Conservation (phyloP, 192 early-diverging fungal species). For the Entomortierella parvispora region DNA sequence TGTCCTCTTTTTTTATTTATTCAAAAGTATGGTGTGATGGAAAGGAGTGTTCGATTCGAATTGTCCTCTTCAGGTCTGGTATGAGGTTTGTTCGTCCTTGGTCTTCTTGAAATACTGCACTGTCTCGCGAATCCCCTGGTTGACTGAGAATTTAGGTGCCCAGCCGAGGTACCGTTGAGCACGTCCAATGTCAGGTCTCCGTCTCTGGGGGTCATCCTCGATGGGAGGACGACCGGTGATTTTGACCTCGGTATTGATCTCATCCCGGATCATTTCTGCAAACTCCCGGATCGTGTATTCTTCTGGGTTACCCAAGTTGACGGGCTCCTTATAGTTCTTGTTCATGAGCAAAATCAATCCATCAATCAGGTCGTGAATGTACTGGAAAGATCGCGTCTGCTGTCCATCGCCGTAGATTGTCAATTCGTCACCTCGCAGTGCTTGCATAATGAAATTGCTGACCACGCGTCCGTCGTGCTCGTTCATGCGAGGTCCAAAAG, state of each 20-base stretch:
- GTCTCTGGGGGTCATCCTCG: constrained; percentile 80
- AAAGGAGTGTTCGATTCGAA: too few species aligned
- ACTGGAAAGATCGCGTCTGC: constrained; percentile 88
- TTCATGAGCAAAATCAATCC: constrained; percentile 85
- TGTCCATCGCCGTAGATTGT: constrained; percentile 85
- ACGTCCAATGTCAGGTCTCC: constrained; percentile 78
- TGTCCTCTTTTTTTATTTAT: too few species aligned
- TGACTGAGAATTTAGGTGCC: constrained; percentile 78
- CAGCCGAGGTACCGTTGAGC: constrained; percentile 74
- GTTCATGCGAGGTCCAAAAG: constrained; percentile 87
- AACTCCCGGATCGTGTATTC: constrained; percentile 85
- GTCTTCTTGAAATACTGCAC: constrained; percentile 76
- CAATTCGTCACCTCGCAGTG: constrained; percentile 75
- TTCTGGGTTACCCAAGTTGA: constrained; percentile 87
- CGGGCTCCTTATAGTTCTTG: constrained; percentile 70
- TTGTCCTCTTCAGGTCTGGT: not conserved
- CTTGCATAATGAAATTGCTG: constrained; percentile 89
- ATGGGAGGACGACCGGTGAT: constrained; percentile 74
- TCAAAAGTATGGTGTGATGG: too few species aligned
- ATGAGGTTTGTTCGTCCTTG: constrained; percentile 28
- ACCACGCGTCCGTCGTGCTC: constrained; percentile 86
- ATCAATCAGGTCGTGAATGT: constrained; percentile 86
- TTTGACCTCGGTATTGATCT: constrained; percentile 63
- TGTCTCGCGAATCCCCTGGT: constrained; percentile 83
- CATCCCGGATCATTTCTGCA: constrained; percentile 77